Percentiles rank a stretch among this genome's conserved stretches.
Evolutionary conservation across 768 basidiomycete species (phyloP).

Genomic region (Phallus indusiatus): DNA sequence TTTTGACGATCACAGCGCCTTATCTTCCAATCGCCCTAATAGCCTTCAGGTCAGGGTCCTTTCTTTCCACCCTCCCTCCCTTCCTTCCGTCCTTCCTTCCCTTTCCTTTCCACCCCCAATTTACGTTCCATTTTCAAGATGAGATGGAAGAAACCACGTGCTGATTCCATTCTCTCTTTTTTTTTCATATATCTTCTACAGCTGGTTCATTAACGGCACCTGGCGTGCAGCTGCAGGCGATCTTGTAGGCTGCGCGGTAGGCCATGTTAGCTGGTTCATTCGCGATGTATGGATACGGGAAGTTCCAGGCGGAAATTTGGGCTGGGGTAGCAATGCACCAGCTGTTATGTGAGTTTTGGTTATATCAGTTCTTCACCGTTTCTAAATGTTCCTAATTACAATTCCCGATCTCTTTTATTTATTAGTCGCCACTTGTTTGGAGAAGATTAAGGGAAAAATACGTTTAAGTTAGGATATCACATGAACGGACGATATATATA

Average conservation of each 20-base stretch:
- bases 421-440: slow-evolving; percentile 60
- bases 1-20: slow-evolving; percentile 90
- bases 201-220: slow-evolving; percentile 69
- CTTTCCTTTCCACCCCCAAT: slow-evolving; percentile 4
- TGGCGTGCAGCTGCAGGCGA: slow-evolving; percentile 80
- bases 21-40: slow-evolving; percentile 92
- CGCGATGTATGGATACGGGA: slow-evolving; percentile 84
- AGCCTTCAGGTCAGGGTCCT: slow-evolving; percentile 46
- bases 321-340: slow-evolving; percentile 66
- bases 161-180: background rate
- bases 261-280: slow-evolving; percentile 78
- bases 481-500: background rate
- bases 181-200: no score
- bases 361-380: background rate
- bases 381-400: background rate
- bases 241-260: slow-evolving; percentile 77
- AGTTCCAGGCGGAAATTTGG: slow-evolving; percentile 62
- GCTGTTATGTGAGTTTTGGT: slow-evolving; percentile 46
- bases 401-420: no score
- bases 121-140: background rate
- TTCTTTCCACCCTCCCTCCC: slow-evolving; percentile 2
- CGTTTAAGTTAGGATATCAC: background rate
- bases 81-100: slow-evolving; percentile 8
- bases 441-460: slow-evolving; percentile 22
- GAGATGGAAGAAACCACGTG: background rate